Evolutionary conservation across 2,329 filamentous ascomycete species (phyloP).

Genomic region (Cytospora piceae): DNA sequence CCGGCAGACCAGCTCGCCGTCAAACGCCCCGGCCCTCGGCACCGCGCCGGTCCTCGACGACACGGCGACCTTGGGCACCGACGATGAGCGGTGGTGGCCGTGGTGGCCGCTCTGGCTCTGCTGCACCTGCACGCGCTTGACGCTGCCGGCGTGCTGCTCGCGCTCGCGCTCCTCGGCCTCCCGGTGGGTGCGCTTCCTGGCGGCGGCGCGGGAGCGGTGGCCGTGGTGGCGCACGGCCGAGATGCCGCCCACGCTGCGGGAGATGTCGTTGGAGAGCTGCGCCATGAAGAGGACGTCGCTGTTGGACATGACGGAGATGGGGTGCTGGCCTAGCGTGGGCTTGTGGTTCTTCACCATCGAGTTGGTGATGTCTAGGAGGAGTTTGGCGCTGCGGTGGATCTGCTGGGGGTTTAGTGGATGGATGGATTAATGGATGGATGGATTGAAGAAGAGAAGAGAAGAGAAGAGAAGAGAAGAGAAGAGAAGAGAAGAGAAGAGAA

Average conservation of each 20-base stretch:
- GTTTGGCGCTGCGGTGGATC: slow-evolving; percentile 31
- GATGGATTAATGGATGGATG: too few species aligned
- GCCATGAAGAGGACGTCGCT: slow-evolving; percentile 32
- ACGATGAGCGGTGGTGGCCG: not conserved
- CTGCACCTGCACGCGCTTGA: not conserved
- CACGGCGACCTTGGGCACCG: not conserved
- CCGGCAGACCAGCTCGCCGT: slow-evolving; percentile 18
- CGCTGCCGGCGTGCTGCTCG: not conserved
- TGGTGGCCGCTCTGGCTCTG: not conserved
- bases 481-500: not conserved
- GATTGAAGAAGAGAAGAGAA: not conserved
- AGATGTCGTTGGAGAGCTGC: slow-evolving; percentile 31
- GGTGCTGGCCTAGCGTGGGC: slow-evolving; percentile 15
- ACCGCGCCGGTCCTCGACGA: not conserved
- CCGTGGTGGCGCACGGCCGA: slow-evolving; percentile 28
- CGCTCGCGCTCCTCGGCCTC: slow-evolving; percentile 9
- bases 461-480: not conserved
- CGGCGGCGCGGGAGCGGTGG: slow-evolving; percentile 27
- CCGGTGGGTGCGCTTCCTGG: slow-evolving; percentile 19
- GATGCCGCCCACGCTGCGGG: slow-evolving; percentile 29
- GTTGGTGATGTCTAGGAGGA: slow-evolving; percentile 29
- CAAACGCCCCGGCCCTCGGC: not conserved
- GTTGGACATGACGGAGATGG: slow-evolving; percentile 30
- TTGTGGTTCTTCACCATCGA: slow-evolving; percentile 28
- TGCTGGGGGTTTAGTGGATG: slow-evolving; percentile 11